Percentiles rank a stretch among this genome's conserved stretches.
Conservation (phyloP, 192 early-diverging fungal genomes). For the Powellomyces hirtus region DNA sequence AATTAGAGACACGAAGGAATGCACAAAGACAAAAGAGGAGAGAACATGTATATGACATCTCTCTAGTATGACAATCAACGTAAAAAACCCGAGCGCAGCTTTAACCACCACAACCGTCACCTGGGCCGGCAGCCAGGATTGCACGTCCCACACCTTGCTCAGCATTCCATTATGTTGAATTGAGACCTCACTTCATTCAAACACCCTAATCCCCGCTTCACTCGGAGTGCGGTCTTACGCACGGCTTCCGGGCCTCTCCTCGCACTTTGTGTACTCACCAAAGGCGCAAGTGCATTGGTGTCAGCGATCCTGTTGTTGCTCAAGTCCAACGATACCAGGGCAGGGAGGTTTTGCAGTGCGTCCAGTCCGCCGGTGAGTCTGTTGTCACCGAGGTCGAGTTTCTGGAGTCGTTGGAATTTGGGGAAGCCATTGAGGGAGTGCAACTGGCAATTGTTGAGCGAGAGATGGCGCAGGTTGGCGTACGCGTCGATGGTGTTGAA, state of each 20-base stretch:
- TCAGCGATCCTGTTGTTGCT: conserved; percentile 11
- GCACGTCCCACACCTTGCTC: too few relatives aligned
- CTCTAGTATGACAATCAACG: too few relatives aligned
- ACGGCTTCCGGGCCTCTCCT: too few relatives aligned
- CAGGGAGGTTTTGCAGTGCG: not conserved
- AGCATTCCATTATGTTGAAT: too few relatives aligned
- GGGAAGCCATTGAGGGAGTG: conserved; percentile 1
- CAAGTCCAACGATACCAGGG: conserved; percentile 3
- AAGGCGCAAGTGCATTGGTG: not conserved
- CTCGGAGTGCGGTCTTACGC: too few relatives aligned
- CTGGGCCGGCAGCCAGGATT: too few relatives aligned
- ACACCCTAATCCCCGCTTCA: too few relatives aligned
- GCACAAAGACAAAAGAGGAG: not conserved
- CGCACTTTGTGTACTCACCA: conserved; percentile 21
- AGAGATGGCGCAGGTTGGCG: conserved; percentile 5
- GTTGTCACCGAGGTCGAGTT: conserved; percentile 25
- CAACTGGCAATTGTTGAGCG: conserved; percentile 17
- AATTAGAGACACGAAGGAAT: not conserved
- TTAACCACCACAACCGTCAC: too few relatives aligned
- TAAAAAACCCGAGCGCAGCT: too few relatives aligned
- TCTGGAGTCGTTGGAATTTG: not conserved
- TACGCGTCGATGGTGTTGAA: conserved; percentile 1
- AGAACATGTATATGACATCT: too few relatives aligned
- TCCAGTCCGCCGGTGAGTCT: conserved; percentile 8
- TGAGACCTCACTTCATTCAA: too few relatives aligned